Evolutionary conservation across 2,329 filamentous ascomycete species (phyloP), one percentile per base, ranked within the genome.

Genomic region (Cladosporium phlei): DNA sequence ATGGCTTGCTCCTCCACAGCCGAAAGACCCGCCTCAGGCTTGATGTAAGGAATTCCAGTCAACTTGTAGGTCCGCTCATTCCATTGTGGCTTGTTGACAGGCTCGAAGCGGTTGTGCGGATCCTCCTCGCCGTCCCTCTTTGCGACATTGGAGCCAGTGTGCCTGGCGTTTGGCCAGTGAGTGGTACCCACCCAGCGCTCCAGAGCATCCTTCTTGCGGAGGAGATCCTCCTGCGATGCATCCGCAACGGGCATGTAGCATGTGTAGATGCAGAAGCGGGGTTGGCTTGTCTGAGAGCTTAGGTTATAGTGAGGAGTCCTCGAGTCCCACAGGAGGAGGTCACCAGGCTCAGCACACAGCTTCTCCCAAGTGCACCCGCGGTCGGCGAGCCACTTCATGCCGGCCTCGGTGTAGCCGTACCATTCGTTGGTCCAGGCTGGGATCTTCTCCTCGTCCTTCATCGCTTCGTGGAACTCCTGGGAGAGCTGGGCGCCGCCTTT

Each of bases 41-140:
- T 52, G 44, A 67, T 69, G 48, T 74, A 76, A 9, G 72, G 71
- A 50, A 75, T 72, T 2, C 72, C 72, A 2, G 71, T 75, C 43
- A 75, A 53, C 53, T 66, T 71, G 54, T 68, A 72, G 1, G 66
- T 67, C 19, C 69, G 52, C 59, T 73, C 70, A 47, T 58, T 58
- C 24, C 74, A 52, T 17, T 59, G 47, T 0, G 68, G 65, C 49
- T 70, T 67, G 35, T 69, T 66, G 2, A 69, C 52, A 1, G 71
- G 70, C 52, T 61, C 56, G 10, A 61, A 56, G 12, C 67, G 59
- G 27, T 69, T 67, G 49, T 68, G 56, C 10, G 59, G 56, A 42
- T 64, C 59, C 3, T 59, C 55, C 39, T 55, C 50, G 3, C 59
- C 62, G 46, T 62, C 55, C 38, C 62, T 55, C 50, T 63, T 59